Evolutionary conservation across 345 rosid species (phyloP), one percentile per base, ranked within the genome.

Genomic region (Combretum micranthum): DNA sequence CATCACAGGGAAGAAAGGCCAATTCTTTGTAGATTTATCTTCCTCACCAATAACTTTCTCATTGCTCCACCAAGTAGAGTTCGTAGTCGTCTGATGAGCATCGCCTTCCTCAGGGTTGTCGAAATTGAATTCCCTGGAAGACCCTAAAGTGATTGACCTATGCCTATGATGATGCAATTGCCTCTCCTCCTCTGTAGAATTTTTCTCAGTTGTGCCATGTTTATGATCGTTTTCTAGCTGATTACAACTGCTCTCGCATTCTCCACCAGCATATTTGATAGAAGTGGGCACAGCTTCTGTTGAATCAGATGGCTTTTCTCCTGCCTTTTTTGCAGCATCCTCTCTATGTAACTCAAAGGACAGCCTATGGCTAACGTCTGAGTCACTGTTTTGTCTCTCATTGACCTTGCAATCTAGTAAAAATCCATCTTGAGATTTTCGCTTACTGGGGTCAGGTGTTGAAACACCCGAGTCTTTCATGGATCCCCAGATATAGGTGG

Each of bases 1-100:
- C 64, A 82, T 66, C 72, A 85, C 65, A 18, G 91, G 97, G 78
- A 86, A 88, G 79, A 85, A 86, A 9, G 96, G 83, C 99, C 97
- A 88, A 53, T 79, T 83, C 50, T 69, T 71, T 37, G 70, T 53
- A 23, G 69, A 50, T 17, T 59, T 75, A 20, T 53, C 69, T 13
- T 73, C 82, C 53, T 79, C 83, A 45, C 67, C 90, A 14, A 52
- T 45, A 59, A 74, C 83, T 75, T 72, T 63, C 62, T 79, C 80
- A 17, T 72, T 74, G 1, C 75, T 71, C 83, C 88, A 76, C 85
- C 84, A 78, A 60, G 74, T 77, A 0, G 78, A 64, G 45, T 66
- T 76, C 20, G 60, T 52, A 18, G 53, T 57, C 49, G 75, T 59
- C 64, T 73, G 74, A 25, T n/a, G 56, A 21, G 73, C 61, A 60